Conservation (phyloP, 768 basidiomycete genomes). For the Tulasnella sp. region DNA sequence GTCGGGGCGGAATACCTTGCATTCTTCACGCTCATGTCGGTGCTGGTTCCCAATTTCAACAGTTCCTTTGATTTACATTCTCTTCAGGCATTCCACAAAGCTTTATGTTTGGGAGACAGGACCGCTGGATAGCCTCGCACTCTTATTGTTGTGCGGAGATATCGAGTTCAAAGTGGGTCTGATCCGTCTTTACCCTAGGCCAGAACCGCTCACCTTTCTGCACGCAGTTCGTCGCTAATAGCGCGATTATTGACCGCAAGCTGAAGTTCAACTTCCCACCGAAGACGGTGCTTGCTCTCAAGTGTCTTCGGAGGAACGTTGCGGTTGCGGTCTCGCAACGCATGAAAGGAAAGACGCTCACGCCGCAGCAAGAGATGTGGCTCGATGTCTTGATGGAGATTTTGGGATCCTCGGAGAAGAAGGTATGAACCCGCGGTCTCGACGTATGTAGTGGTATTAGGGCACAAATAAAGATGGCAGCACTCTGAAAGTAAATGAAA, state of each 20-base stretch:
- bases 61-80: constrained; percentile 35
- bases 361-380: constrained; percentile 67
- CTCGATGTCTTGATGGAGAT: constrained; percentile 68
- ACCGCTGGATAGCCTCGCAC: constrained; percentile 79
- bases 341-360: constrained; percentile 64
- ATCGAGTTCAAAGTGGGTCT: constrained; percentile 76
- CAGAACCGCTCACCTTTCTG: constrained; percentile 1
- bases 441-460: constrained; percentile 6
- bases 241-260: constrained; percentile 82
- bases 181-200: not conserved
- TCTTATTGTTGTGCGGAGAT: constrained; percentile 88
- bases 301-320: constrained; percentile 71
- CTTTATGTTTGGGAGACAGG: constrained; percentile 93
- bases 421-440: not conserved
- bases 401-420: constrained; percentile 47
- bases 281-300: constrained; percentile 78
- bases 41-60: constrained; percentile 29
- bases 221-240: constrained; percentile 67
- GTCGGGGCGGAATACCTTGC: constrained; percentile 74
- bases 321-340: constrained; percentile 62
- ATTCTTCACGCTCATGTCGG: constrained; percentile 89
- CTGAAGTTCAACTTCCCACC: constrained; percentile 70
- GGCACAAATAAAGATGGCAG: not conserved
- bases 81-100: constrained; percentile 85
- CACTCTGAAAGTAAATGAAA: constrained; percentile 9